A percentile compares a stretch with the other conserved stretches of the same genome.
Conservation (phyloP, 768 basidiomycete genomes). For the Mycena rebaudengoi region DNA sequence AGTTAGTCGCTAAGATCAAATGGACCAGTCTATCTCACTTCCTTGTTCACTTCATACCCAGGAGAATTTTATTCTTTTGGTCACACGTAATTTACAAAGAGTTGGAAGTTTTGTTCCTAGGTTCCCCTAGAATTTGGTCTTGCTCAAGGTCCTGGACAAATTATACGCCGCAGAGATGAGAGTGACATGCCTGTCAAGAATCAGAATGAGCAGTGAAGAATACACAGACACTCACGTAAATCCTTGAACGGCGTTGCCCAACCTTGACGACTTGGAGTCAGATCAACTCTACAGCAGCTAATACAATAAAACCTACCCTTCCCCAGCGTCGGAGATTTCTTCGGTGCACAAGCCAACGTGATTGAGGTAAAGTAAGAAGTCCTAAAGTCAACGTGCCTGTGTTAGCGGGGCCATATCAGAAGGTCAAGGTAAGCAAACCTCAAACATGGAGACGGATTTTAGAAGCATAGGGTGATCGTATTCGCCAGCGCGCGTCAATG, state of each 20-base stretch:
- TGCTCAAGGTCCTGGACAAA: slow-evolving; percentile 67
- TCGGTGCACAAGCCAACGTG: slow-evolving; percentile 89
- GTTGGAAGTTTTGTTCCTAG: not conserved
- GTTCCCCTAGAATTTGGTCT: not conserved
- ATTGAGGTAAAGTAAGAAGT: slow-evolving; percentile 84
- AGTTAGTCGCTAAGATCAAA: no score
- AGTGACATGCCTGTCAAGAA: slow-evolving; percentile 71
- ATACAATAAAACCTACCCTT: slow-evolving; percentile 63
- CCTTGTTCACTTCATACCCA: no score
- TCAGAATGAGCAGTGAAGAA: slow-evolving; percentile 1
- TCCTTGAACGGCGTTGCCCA: slow-evolving; percentile 90
- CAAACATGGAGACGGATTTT: slow-evolving; percentile 87
- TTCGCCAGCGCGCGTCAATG: slow-evolving; percentile 86
- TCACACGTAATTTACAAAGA: no score
- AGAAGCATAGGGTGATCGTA: slow-evolving; percentile 73
- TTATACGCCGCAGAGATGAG: slow-evolving; percentile 88
- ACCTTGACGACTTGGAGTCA: slow-evolving; percentile 45
- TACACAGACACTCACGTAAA: slow-evolving; percentile 71
- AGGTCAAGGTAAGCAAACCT: slow-evolving; percentile 55
- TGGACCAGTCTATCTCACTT: no score
- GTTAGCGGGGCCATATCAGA: not conserved
- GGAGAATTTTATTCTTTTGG: no score
- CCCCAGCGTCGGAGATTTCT: slow-evolving; percentile 86
- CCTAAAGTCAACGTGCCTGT: no score
- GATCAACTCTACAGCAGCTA: not conserved